Evolutionary conservation across 1,284 basidiomycete species (phyloP).

Genomic region (Cutaneotrichosporon spelunceum): DNA sequence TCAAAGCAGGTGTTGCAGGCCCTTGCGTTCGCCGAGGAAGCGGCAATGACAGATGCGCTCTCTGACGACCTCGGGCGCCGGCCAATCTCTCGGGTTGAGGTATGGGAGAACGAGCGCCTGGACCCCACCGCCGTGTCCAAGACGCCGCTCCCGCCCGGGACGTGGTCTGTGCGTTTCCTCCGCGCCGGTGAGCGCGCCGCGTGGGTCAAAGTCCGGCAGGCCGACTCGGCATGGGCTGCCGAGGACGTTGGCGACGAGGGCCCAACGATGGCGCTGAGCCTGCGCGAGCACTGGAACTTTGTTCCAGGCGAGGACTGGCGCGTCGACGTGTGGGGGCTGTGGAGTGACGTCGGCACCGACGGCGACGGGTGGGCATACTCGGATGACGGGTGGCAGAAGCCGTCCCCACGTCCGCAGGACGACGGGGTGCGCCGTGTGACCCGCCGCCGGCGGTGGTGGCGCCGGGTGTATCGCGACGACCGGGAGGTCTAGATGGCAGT

Average conservation of each 20-base stretch:
- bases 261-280: conserved; percentile 33
- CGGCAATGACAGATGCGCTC: conserved; percentile 42
- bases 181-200: conserved; percentile 42
- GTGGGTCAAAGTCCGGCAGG: conserved; percentile 38
- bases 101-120: conserved; percentile 51
- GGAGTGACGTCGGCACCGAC: conserved; percentile 43
- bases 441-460: conserved; percentile 23
- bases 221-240: conserved; percentile 26
- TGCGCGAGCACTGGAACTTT: conserved; percentile 46
- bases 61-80: conserved; percentile 37
- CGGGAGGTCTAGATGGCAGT: neutral
- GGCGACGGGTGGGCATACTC: conserved; percentile 50
- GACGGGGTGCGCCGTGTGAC: conserved; percentile 15
- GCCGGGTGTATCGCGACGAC: conserved; percentile 15
- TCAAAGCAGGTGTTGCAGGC: conserved; percentile 22
- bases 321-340: conserved; percentile 45
- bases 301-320: conserved; percentile 50
- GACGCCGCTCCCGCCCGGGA: conserved; percentile 18
- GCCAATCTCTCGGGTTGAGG: conserved; percentile 40
- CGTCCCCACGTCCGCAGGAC: conserved; percentile 6
- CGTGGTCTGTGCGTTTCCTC: conserved; percentile 36
- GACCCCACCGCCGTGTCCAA: conserved; percentile 39
- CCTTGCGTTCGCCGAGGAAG: conserved; percentile 32
- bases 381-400: conserved; percentile 47
- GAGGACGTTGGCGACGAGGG: conserved; percentile 28